Evolutionary conservation across 2,329 filamentous ascomycete species (phyloP), one percentile per base, ranked within the genome.

Genomic region (Sporothrix luriei): DNA sequence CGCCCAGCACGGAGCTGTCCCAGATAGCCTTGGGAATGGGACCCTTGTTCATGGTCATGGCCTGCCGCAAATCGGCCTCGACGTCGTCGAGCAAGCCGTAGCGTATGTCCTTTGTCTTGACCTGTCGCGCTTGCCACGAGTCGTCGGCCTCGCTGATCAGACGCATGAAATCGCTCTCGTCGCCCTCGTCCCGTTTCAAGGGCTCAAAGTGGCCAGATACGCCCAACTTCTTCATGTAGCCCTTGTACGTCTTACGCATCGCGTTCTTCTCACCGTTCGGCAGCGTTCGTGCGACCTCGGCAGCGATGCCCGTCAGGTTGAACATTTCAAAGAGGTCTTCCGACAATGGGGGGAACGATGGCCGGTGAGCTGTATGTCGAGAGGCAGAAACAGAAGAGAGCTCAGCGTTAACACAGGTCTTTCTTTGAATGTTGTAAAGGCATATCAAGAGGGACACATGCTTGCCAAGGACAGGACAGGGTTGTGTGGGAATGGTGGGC

Each of bases 181-280:
- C 81, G 49, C 83, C 80, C 24, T 82, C 79, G 54, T 87, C 85
- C 74, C 86, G 85, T 79, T 87, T 88, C 38, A 82, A 79, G 3
- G 82, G 80, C 74, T 90, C 87, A 74, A 88, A 90, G 71, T 87
- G 84, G 11, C 88, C 88, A 68, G 84, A 84, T 33, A 90, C 82
- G 48, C 86, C 86, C 43, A 90, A 79, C 59, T 83, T 84, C 80
- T 90, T 90, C 77, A 90, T 87, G 73, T 90, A 86, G 67, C 87
- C 87, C 78, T 90, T 90, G 80, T 90, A 90, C 19, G 87, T 89
- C 77, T 90, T 90, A 33, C 88, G 84, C 64, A 90, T 81, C 73
- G 85, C 86, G 75, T 90, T 90, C 82, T 89, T 90, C 77, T 88
- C 85, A 73, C 88, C 88, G 76, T 88, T 88, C 16, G 87, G 86